phyloP scores from a whole-genome alignment of 768 basidiomycete species.

The Lactarius sanguifluus region DNA sequence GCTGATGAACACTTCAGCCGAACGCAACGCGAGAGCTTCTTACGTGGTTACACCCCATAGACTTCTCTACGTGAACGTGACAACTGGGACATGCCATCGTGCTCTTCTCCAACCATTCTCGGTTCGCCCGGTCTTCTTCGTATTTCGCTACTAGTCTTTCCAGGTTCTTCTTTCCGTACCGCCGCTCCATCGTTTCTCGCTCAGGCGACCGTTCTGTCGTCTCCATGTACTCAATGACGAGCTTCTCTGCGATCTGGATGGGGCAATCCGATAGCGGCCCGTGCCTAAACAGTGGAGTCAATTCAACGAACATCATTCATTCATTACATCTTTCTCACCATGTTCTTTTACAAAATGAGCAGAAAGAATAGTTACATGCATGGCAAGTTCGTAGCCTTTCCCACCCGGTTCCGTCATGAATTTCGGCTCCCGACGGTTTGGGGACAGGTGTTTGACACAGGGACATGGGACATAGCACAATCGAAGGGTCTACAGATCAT shows the following conservation, averaged over 20 bases:
- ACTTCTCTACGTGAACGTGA: conserved; percentile 69
- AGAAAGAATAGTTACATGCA: conserved; percentile 75
- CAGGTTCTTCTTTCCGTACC: conserved; percentile 64
- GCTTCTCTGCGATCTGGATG: conserved; percentile 60
- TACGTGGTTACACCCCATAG: conserved; percentile 85
- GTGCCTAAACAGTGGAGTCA: conserved; percentile 54
- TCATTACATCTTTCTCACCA: conserved; percentile 51
- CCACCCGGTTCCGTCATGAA: conserved; percentile 64
- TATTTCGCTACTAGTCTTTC: conserved; percentile 58
- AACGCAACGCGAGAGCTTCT: conserved; percentile 20
- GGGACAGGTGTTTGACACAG: conserved; percentile 81
- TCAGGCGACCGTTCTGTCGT: conserved; percentile 51
- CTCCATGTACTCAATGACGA: conserved; percentile 67
- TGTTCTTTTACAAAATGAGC: conserved; percentile 75
- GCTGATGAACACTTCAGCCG: conserved; percentile 1
- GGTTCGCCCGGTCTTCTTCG: conserved; percentile 73
- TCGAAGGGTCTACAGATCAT: conserved; percentile 60
- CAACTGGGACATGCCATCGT: conserved; percentile 79
- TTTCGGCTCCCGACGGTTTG: conserved; percentile 44
- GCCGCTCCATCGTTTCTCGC: conserved; percentile 54
- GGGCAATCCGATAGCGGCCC: conserved; percentile 74
- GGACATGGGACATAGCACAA: conserved; percentile 76
- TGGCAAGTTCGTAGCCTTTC: conserved; percentile 70
- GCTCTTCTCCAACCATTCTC: conserved; percentile 64
- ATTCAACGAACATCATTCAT: background rate